Base-by-base conservation (phyloP, 768 basidiomycete species). In the Lactarius quietus region DNA sequence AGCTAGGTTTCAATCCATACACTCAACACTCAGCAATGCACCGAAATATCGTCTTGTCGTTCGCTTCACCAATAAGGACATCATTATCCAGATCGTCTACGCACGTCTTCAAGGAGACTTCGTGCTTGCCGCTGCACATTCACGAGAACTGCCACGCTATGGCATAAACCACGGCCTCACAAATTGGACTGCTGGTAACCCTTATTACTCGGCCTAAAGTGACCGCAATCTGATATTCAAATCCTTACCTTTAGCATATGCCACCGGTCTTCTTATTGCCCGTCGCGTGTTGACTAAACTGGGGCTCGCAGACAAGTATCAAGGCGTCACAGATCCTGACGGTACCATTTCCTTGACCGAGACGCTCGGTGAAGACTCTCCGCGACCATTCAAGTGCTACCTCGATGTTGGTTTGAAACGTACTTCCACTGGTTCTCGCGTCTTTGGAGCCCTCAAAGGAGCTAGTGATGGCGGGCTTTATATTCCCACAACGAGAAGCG, bases 31-130 rank as follows among this genome's bases (percentile, higher is more conserved):
- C 48, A 92, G 90, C 82, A 96, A 96, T 73, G 93, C 94, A 43
- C 95, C 95, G 62, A 97, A 98, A 81, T 97, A 97, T 81, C 94
- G 95, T 72, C 88, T 98, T 58, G 97, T 98, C 68, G 97, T 99
- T 76, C 93, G 97, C 72, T 95, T 98, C 87, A 96, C 95, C 72
- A 98, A 99, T 87, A 91, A 85, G 81, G 87, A 97, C 74, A 86
- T 98, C 78, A 93, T 97, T 76, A 88, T 89, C 72, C 94, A 96
- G 78, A 89, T 99, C 75, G 84, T 94, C 78, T 98, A 98, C 75
- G 95, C 97, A 70, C 97, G 96, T 72, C 83, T 99, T 69, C 93
- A 96, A 79, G 97, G 97, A 68, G 97, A 99, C 79, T 92, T 96
- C 73, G 86, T 98, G 71, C 83, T 99, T 71, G 86, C 86, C 63